Evolutionary conservation across 345 rosid species (phyloP), one percentile per base, ranked within the genome.

Genomic region (Rhodamnia rubescens): DNA sequence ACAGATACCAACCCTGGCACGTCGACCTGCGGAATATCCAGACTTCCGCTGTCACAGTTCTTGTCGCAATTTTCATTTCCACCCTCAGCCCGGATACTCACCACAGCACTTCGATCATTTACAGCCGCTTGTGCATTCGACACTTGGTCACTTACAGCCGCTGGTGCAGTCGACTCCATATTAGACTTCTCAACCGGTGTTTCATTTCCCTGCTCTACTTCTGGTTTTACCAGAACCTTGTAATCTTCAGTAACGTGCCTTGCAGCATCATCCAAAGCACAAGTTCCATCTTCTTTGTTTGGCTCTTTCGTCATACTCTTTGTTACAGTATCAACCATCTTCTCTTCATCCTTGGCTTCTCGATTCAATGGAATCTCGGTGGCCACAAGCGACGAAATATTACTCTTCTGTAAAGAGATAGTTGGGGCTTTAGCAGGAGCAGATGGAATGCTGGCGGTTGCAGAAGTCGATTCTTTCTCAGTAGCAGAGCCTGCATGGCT

Each of bases 401-500:
- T 69, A 69, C 47, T 36, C 13, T 69, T 36, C 80, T 69, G 80
- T 69, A 69, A 36, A 24, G 80, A 69, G 47, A 36, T 69, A 36
- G 47, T 40, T 32, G 80, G 80, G 40, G 24, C 80, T 36, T 69
- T 69, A 69, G 80, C 80, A 36, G 47, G 80, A 69, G 80, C 24
- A 69, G 7, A 69, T 69, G 47, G 47, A 69, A 69, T 21, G 13
- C 13, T 84, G 83, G 26, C 83, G 82, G 87, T 56, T 53, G 92
- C 86, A 85, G 81, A 85, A 74, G 84, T 83, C 56, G 91, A 64
- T 55, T 80, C 86, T 85, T 91, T 53, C 18, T 85, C 88, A 88
- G 89, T 84, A 24, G 91, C 75, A 53, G 44, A 13, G 57, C 87
- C 86, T 54, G 89, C 54, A 81, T 64, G 86, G 84, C 82, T 80